Conservation (phyloP, 2,329 filamentous ascomycete species). For the Nectriaceae sp. region DNA sequence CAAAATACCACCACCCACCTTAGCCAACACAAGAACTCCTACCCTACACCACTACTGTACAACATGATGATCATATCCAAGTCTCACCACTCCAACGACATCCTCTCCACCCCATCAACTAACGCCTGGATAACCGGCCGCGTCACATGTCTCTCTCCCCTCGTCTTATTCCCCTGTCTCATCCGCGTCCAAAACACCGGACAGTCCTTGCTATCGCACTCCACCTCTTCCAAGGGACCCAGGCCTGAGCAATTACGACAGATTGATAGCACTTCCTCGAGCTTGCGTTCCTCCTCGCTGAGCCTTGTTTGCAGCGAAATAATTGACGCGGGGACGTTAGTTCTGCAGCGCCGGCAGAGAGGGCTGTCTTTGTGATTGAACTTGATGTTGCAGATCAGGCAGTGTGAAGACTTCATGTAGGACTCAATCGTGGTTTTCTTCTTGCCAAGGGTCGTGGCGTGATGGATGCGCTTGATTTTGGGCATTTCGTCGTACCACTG, state of each 20-base stretch:
- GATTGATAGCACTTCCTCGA: slow-evolving; percentile 65
- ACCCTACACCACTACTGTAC: too few species aligned
- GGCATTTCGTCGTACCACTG: slow-evolving; percentile 98
- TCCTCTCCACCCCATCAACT: slow-evolving; percentile 26
- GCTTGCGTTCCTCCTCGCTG: slow-evolving; percentile 62
- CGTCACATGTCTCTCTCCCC: slow-evolving; percentile 37
- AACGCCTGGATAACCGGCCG: slow-evolving; percentile 37
- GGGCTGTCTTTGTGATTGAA: slow-evolving; percentile 33
- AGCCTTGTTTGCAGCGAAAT: slow-evolving; percentile 64
- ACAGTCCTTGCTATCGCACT: slow-evolving; percentile 88
- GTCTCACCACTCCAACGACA: slow-evolving; percentile 38
- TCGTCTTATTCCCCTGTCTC: slow-evolving; percentile 57
- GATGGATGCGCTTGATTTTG: slow-evolving; percentile 73
- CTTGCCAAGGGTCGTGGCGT: slow-evolving; percentile 31
- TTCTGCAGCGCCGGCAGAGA: slow-evolving; percentile 61
- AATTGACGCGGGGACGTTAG: slow-evolving; percentile 60
- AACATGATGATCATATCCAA: too few species aligned
- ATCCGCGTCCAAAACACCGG: slow-evolving; percentile 84
- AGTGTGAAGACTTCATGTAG: slow-evolving; percentile 84
- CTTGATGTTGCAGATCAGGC: slow-evolving; percentile 65
- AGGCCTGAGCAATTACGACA: slow-evolving; percentile 81
- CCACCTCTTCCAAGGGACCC: slow-evolving; percentile 73
- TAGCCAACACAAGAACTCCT: too few species aligned
- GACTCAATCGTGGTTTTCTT: slow-evolving; percentile 80
- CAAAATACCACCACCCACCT: too few species aligned